Base-by-base conservation (phyloP, 805 yeast genomes). In the Starmerella kuoi region DNA sequence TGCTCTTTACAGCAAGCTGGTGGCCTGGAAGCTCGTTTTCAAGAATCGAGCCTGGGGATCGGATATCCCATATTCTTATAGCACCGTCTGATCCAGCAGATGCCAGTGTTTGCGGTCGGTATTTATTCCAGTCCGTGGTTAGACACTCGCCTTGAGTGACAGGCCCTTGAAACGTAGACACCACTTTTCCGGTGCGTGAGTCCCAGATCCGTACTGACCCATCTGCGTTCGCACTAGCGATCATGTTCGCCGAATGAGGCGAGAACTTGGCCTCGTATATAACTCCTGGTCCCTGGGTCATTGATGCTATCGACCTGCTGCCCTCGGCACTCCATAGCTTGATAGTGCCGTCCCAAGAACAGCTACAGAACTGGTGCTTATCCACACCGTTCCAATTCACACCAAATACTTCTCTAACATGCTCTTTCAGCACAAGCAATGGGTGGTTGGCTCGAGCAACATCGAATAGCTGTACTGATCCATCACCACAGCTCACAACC, bases 341-440 rank as follows among this genome's bases (percentile, higher is more conserved):
- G 30, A 87, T 72, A 0, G 80, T 65, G 0, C 96, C 95, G 59
- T 88, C 97, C 97, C 97, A 88, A 7, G 94, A 79, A 22, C 87
- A 72, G 17, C 88, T 71, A 31, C 79, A 76, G 60, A 88, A 83
- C 15, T 66, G 66, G 4, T 70, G 56, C 61, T 85, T 81, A 48
- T 77, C 79, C 3, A 76, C 72, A 45, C 78, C 57, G 55, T 77
- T 79, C 91, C 91, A 81, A 53, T 74, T 73, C 27, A 81, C 73
- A 15, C 79, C 69, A 47, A 80, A 78, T 8, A 78, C 87, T 57
- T 83, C 94, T 36, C 76, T 66, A 23, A 70, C 61, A 61, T 88
- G 98, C 54, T 83, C 97, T 36, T 72, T 70, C 36, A 47, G 51
- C 11, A 49, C 53, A 24, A 44, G 45, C 14, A 61, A 36, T 11